Evolutionary conservation across 176 grass and related monocot genomes (phyloP).

Genomic region (Elymus sibiricus): DNA sequence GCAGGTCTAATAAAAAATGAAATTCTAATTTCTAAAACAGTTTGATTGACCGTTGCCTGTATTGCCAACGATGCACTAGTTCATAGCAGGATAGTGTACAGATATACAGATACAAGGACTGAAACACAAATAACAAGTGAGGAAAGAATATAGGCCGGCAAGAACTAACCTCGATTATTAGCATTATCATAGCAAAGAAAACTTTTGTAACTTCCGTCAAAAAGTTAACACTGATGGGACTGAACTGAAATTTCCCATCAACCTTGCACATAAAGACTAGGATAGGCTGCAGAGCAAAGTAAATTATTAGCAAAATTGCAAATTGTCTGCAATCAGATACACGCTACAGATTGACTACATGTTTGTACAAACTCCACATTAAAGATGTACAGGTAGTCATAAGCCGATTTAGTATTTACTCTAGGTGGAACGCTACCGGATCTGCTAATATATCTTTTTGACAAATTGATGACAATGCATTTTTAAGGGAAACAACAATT

Average conservation of each 20-base stretch:
- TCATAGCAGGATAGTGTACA: not conserved
- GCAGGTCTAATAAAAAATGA: conserved; percentile 4
- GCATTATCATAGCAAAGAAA: conserved; percentile 84
- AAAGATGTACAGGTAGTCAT: not conserved
- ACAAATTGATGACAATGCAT: not conserved
- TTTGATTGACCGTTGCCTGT: not conserved
- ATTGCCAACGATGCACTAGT: not conserved
- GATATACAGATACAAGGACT: not conserved
- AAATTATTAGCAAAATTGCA: conserved; percentile 10
- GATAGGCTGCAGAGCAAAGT: conserved; percentile 71
- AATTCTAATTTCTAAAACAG: not conserved
- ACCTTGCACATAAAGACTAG: conserved; percentile 99
- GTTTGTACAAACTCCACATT: not conserved
- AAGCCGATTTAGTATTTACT: not conserved
- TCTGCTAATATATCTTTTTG: not conserved
- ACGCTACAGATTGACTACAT: not conserved
- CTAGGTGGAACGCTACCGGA: not conserved
- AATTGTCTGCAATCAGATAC: not conserved
- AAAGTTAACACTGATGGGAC: conserved; percentile 94
- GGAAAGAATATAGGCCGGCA: conserved; percentile 7
- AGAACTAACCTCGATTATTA: conserved; percentile 82
- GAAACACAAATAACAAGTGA: conserved; percentile 22
- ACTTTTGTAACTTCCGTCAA: conserved; percentile 86
- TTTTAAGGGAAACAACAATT: not conserved
- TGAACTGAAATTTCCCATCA: conserved; percentile 97